Conservation (phyloP, 805 yeast species). For the Huiozyma naganishii region DNA sequence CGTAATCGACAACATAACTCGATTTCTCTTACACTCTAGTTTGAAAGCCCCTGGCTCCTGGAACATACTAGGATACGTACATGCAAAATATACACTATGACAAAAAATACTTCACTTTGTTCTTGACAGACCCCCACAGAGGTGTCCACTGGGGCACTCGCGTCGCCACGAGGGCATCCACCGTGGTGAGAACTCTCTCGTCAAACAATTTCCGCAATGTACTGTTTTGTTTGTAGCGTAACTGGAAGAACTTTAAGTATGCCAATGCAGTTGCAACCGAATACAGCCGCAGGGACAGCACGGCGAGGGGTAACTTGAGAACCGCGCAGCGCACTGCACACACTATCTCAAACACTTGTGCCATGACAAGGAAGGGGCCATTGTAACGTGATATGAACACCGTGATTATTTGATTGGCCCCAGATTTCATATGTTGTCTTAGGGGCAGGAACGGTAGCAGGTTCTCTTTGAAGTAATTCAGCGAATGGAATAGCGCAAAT, state of each 20-base stretch:
- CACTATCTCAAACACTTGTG: constrained; percentile 39
- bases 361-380: constrained; percentile 33
- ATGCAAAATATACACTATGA: background rate
- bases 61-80: no score
- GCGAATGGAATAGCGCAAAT: constrained; percentile 54
- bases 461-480: constrained; percentile 45
- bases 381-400: constrained; percentile 31
- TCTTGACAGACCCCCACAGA: no score
- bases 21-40: no score
- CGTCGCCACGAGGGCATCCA: no score
- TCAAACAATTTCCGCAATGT: constrained; percentile 41
- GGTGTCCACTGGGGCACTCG: no score
- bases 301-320: constrained; percentile 33
- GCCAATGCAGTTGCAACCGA: constrained; percentile 29
- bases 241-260: constrained; percentile 45
- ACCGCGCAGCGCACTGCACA: constrained; percentile 30
- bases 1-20: background rate
- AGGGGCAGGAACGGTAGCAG: constrained; percentile 42
- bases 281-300: constrained; percentile 24
- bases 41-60: no score
- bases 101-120: constrained; percentile 4
- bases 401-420: constrained; percentile 23
- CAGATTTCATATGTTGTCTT: constrained; percentile 15
- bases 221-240: constrained; percentile 47
- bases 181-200: constrained; percentile 35